Conservation (phyloP, 352 stramenopile genomes). For the Phytophthora tentaculata region DNA sequence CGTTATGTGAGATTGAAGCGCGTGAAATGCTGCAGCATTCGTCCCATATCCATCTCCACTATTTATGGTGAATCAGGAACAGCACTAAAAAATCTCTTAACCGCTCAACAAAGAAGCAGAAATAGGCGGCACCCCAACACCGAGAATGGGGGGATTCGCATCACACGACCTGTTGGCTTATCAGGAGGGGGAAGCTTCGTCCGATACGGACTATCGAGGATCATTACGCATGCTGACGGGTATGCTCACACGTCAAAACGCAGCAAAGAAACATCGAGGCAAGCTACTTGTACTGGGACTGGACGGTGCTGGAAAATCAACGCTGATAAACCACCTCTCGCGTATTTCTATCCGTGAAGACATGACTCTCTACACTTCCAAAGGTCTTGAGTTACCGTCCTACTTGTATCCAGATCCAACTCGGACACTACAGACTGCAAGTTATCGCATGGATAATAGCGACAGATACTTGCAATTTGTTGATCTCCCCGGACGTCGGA, state of each 20-base stretch:
- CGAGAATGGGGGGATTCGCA: slow-evolving; percentile 46
- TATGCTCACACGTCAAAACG: slow-evolving; percentile 36
- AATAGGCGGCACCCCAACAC: slow-evolving; percentile 20
- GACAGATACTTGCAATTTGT: slow-evolving; percentile 57
- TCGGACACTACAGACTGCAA: slow-evolving; percentile 25
- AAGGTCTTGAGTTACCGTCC: slow-evolving; percentile 20
- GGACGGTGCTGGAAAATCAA: slow-evolving; percentile 67
- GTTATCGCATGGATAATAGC: slow-evolving; percentile 44
- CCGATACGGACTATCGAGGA: slow-evolving; percentile 27
- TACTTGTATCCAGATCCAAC: slow-evolving; percentile 43
- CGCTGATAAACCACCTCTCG: slow-evolving; percentile 53
- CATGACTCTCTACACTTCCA: slow-evolving; percentile 9
- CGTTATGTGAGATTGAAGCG: slow-evolving; percentile 6
- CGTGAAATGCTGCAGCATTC: background rate
- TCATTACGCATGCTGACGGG: slow-evolving; percentile 27
- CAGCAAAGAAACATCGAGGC: slow-evolving; percentile 50
- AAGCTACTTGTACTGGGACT: slow-evolving; percentile 59
- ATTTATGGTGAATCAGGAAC: slow-evolving; percentile 20
- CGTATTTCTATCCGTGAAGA: slow-evolving; percentile 36
- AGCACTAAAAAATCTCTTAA: slow-evolving; percentile 13
- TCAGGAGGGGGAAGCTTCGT: slow-evolving; percentile 11
- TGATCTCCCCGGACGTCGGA: slow-evolving; percentile 48
- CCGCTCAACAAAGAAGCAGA: slow-evolving; percentile 20
- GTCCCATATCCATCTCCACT: slow-evolving; percentile 19
- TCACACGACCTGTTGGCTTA: slow-evolving; percentile 43